These are phyloP conservation scores for Prillingera fragicola DNA, from an alignment of 1,284 basidiomycete species.

Conservation along the genomic window DNA sequence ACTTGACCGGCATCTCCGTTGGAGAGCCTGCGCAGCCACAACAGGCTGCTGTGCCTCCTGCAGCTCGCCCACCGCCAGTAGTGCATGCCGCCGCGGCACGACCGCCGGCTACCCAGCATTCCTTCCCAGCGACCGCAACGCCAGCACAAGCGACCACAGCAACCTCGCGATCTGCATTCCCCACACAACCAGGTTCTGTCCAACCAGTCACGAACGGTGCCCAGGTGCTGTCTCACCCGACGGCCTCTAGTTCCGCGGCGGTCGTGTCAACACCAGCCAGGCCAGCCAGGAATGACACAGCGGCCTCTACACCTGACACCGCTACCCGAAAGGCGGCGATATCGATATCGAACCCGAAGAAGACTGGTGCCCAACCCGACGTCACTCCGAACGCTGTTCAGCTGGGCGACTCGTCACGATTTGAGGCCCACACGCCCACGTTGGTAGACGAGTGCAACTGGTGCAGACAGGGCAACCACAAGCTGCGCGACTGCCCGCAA, in stretches of 20 bases:
- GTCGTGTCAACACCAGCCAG: background rate
- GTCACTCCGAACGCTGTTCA: slow-evolving; percentile 3
- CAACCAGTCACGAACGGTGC: background rate
- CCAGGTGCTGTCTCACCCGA: background rate
- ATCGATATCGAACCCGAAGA: background rate
- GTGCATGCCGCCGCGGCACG: too few species aligned
- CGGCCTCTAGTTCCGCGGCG: background rate
- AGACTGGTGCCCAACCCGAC: background rate
- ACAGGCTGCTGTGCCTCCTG: too few species aligned
- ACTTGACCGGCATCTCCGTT: too few species aligned
- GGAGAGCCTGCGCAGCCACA: too few species aligned
- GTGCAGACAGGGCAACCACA: slow-evolving; percentile 9
- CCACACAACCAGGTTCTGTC: too few species aligned
- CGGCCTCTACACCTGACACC: background rate
- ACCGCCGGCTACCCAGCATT: too few species aligned
- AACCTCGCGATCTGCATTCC: too few species aligned
- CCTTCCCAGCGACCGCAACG: too few species aligned
- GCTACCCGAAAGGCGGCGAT: background rate
- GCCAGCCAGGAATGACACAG: too few species aligned
- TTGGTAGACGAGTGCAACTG: slow-evolving; percentile 2
- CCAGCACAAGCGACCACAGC: too few species aligned
- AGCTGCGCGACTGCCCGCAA: slow-evolving; percentile 5
- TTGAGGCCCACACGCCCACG: background rate
- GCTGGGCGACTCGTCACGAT: slow-evolving; percentile 14
- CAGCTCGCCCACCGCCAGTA: too few species aligned